Conservation (phyloP, 176 grass and related monocot genomes). For the bread wheat (Triticum aestivum) region IWGSC_CS_RefSeq_v2.1 NC_057807.1:337776560-337777059, state of each 20-base stretch:
- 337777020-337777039: background rate
- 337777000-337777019: background rate
- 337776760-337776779: constrained; percentile 50
- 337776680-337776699: constrained; percentile 48
- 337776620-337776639: background rate
- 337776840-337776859: background rate
- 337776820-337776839: background rate
- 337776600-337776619: constrained; percentile 46
- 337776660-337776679: background rate
- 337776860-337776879: background rate
- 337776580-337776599: background rate
- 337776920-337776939: background rate
- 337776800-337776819: background rate
- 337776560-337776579: constrained; percentile 29
- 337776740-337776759: constrained; percentile 27
- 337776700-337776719: constrained; percentile 61
- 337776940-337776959: background rate
- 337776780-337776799: background rate
- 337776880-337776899: background rate
- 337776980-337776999: background rate
- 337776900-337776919: background rate
- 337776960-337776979: background rate
- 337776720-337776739: constrained; percentile 62
- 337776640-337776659: background rate
- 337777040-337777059: background rate